Conservation (phyloP, 2,329 filamentous ascomycete genomes). For the Lachnellula occidentalis region DNA sequence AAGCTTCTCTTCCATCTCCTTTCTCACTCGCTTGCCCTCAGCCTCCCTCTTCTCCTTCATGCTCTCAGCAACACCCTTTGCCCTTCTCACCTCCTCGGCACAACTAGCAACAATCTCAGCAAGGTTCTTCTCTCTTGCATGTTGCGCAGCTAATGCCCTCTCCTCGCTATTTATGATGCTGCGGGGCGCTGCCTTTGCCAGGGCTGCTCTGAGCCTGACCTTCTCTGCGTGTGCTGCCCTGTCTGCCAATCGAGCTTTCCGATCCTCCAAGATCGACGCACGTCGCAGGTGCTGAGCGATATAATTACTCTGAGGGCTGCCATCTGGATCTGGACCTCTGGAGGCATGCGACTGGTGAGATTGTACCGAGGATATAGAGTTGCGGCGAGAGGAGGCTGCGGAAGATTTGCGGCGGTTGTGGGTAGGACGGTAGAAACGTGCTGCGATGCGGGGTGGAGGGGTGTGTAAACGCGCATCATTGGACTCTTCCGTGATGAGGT, state of each 20-base stretch:
- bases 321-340: constrained; percentile 36
- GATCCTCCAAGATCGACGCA: constrained; percentile 73
- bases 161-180: constrained; percentile 67
- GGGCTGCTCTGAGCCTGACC: constrained; percentile 68
- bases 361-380: constrained; percentile 72
- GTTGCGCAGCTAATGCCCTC: constrained; percentile 68
- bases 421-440: constrained; percentile 67
- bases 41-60: constrained; percentile 47
- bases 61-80: constrained; percentile 10
- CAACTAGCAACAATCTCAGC: constrained; percentile 77
- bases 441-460: constrained; percentile 71
- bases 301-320: constrained; percentile 65
- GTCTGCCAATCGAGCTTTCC: constrained; percentile 74
- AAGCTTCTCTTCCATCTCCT: constrained; percentile 74
- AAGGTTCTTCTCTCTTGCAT: constrained; percentile 73
- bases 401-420: constrained; percentile 67
- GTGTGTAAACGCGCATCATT: constrained; percentile 40
- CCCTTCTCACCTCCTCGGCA: constrained; percentile 68
- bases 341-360: constrained; percentile 34
- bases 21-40: constrained; percentile 61
- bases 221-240: constrained; percentile 79
- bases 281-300: constrained; percentile 74
- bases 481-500: constrained; percentile 28
- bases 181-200: constrained; percentile 63
- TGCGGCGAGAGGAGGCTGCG: constrained; percentile 71